A percentile compares a stretch with the other conserved stretches of the same genome.
Conservation (phyloP, 208 protist genomes). For the Borovskyia barvae region DNA sequence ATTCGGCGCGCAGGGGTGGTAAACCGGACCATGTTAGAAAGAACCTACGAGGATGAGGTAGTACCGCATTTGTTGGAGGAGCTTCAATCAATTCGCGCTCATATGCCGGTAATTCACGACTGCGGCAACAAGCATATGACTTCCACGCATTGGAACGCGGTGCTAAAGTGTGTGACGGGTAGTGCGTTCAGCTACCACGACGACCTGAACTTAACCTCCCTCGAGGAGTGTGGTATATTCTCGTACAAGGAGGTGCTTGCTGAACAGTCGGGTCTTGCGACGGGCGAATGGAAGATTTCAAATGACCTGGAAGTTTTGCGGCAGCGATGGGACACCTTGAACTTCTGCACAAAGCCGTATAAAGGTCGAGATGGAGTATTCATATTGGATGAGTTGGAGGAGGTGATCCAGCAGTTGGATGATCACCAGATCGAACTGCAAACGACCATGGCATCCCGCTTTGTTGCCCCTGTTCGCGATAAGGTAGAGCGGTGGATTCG, state of each 20-base stretch:
- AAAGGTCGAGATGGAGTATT: slow-evolving; percentile 85
- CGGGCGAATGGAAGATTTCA: slow-evolving; percentile 91
- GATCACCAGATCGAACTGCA: slow-evolving; percentile 92
- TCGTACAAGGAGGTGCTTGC: slow-evolving; percentile 79
- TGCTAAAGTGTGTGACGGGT: slow-evolving; percentile 90
- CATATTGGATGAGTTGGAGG: slow-evolving; percentile 89
- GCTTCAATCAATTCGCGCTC: slow-evolving; percentile 67
- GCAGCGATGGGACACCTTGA: slow-evolving; percentile 75
- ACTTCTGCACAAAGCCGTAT: slow-evolving; percentile 84
- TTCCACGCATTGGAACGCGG: slow-evolving; percentile 84
- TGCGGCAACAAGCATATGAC: slow-evolving; percentile 94
- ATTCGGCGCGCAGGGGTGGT: slow-evolving; percentile 60
- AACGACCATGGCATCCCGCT: slow-evolving; percentile 91
- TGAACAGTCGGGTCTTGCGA: slow-evolving; percentile 91
- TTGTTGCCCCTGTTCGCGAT: slow-evolving; percentile 78
- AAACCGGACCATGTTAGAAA: slow-evolving; percentile 75
- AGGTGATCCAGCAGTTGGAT: slow-evolving; percentile 92
- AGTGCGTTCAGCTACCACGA: slow-evolving; percentile 86
- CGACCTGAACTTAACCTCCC: slow-evolving; percentile 70
- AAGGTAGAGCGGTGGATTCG: slow-evolving; percentile 90
- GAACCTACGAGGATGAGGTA: slow-evolving; percentile 85
- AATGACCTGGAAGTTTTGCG: slow-evolving; percentile 90
- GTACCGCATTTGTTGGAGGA: slow-evolving; percentile 73
- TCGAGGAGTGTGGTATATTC: slow-evolving; percentile 87
- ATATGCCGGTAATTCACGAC: slow-evolving; percentile 90